Base-by-base conservation (phyloP, 2,329 filamentous ascomycete species). In the Phaeosphaeria sp. region DNA sequence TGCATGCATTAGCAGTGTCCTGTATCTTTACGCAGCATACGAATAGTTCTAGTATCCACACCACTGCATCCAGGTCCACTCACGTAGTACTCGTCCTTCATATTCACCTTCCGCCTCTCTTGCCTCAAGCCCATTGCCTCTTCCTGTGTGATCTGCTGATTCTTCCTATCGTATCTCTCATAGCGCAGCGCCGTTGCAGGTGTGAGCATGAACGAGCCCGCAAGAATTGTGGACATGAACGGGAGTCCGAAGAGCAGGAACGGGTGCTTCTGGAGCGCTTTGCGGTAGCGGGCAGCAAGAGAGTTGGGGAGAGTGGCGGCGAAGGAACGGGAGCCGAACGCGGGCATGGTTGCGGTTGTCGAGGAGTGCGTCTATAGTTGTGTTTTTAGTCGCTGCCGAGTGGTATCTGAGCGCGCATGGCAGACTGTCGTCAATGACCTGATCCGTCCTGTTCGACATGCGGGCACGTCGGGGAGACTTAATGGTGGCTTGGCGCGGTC, bases 161-260 rank as follows among this genome's bases (percentile, higher is more conserved):
- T 92, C 80, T 92, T 94, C 62, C 92, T 87, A 76, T 99, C 95
- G 73, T 97, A 89, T 61, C 91, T 88, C 80, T 99, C 95, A 79
- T 98, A 99, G 57, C 96, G 87, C 49, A 99, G 83, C 15, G 96
- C 95, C 21, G 96, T 94, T 5, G 94, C 95, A 1, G 94, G 95
- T 0, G 95, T 98, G 49, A 99, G 85, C 69, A 96, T 91, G 78
- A 99, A 99, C 2, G 92, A 96, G 0, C 93, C 94, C 1, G 90
- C 92, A 24, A 99, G 87, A 73, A 99, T 97, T 57, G 96, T 89
- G 55, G 87, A 81, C 65, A 99, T 86, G 78, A 99, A 99, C 0
- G 95, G 96, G 3, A 99, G 84, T 2, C 96, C 96, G 75, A 99
- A 99, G 62, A 97, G 87, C 25, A 93, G 81, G 77, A 99, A 99